A percentile compares a stretch with the other conserved stretches of the same genome.
These are phyloP conservation scores for Anisodus acutangulus DNA, from an alignment of 257 asterid genomes.

Conservation along the genomic window DNA sequence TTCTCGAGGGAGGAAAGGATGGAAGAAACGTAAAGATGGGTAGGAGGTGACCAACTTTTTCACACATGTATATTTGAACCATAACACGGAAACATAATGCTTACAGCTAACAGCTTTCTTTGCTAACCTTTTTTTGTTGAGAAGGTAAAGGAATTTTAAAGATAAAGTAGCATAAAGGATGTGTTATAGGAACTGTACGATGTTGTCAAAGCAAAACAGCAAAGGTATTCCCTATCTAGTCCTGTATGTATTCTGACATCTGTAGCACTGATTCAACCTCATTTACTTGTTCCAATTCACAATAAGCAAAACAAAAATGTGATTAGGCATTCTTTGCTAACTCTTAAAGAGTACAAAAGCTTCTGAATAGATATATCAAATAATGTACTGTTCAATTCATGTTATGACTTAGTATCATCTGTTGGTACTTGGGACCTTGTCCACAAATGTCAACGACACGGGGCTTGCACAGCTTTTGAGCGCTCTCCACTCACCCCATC, in stretches of 20 bases:
- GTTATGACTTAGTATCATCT: neutral
- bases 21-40: neutral
- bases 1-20: neutral
- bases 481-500: neutral
- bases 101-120: slow-evolving; percentile 7
- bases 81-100: neutral
- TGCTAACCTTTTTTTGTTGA: neutral
- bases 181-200: neutral
- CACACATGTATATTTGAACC: neutral
- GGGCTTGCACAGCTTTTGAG: neutral
- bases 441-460: slow-evolving; percentile 19
- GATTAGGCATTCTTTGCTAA: neutral
- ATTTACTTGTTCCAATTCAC: slow-evolving; percentile 1
- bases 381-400: neutral
- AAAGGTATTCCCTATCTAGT: neutral
- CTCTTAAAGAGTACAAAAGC: neutral
- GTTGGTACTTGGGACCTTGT: slow-evolving; percentile 15
- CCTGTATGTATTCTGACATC: slow-evolving; percentile 12
- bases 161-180: neutral
- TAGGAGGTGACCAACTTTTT: neutral
- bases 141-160: neutral
- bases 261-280: neutral
- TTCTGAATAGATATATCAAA: neutral
- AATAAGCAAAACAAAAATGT: neutral
- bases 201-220: neutral